Evolutionary conservation across 2,329 filamentous ascomycete genomes (phyloP).

Genomic region (Monilinia fructigena): DNA sequence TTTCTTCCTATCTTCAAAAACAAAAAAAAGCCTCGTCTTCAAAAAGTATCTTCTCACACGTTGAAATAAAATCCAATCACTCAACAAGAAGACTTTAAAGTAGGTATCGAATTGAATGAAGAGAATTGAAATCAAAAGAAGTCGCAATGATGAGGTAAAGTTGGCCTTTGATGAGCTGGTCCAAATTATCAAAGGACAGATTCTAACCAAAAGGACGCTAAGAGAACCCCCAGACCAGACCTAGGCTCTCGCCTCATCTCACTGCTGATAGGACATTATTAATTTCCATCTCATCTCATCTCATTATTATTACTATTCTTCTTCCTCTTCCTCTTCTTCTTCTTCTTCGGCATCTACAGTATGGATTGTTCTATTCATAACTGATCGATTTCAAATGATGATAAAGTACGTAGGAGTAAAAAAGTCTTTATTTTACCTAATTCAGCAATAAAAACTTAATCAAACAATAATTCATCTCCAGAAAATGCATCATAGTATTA

Average conservation of each 20-base stretch:
- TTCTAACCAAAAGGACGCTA: slow-evolving; percentile 23
- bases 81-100: neutral
- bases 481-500: slow-evolving; percentile 19
- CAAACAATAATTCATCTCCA: neutral
- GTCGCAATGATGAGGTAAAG: slow-evolving; percentile 4
- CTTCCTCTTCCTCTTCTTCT: too few species aligned
- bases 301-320: neutral
- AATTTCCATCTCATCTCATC: neutral
- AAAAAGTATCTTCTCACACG: too few species aligned
- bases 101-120: neutral
- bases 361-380: neutral
- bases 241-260: neutral
- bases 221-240: slow-evolving; percentile 18
- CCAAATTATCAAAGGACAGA: slow-evolving; percentile 24
- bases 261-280: slow-evolving; percentile 11
- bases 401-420: neutral
- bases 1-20: too few species aligned
- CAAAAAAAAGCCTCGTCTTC: too few species aligned
- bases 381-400: neutral
- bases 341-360: too few species aligned
- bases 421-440: neutral
- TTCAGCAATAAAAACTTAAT: neutral
- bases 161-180: slow-evolving; percentile 20
- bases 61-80: neutral
- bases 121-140: neutral